phyloP scores from a whole-genome alignment of 2,329 filamentous ascomycete genomes.

The Ascochyta pisi region DNA sequence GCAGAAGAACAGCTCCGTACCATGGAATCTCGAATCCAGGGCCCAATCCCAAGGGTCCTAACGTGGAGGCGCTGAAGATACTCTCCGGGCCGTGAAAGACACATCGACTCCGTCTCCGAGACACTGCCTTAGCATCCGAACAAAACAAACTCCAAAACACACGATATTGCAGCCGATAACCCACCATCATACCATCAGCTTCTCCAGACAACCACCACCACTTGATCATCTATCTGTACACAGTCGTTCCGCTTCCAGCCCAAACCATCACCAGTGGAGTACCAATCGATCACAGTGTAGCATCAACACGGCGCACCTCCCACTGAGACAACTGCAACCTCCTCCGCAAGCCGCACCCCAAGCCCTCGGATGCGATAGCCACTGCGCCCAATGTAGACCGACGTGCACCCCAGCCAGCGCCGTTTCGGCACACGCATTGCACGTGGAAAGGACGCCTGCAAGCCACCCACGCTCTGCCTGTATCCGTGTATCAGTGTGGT shows the following conservation, averaged over 20 bases:
- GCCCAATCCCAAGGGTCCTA: neutral
- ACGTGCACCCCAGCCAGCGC: conserved; percentile 1
- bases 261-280: neutral
- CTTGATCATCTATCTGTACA: neutral
- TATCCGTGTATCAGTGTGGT: too few relatives aligned
- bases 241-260: neutral
- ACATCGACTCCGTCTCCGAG: neutral
- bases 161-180: neutral
- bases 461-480: conserved; percentile 12
- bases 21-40: neutral
- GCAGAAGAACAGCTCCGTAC: neutral
- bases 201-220: neutral
- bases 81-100: too few relatives aligned
- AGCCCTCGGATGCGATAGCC: neutral
- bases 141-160: neutral
- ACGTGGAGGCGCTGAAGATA: neutral
- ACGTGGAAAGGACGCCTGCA: conserved; percentile 12
- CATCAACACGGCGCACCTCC: conserved; percentile 3
- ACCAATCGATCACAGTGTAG: conserved; percentile 16
- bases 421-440: conserved; percentile 13
- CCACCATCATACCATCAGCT: neutral
- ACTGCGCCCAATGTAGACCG: neutral
- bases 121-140: neutral
- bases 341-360: conserved; percentile 11
- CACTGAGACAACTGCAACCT: conserved; percentile 10